Conservation (phyloP, 202 grass and related monocot genomes). For the Zoysia matrella region DNA sequence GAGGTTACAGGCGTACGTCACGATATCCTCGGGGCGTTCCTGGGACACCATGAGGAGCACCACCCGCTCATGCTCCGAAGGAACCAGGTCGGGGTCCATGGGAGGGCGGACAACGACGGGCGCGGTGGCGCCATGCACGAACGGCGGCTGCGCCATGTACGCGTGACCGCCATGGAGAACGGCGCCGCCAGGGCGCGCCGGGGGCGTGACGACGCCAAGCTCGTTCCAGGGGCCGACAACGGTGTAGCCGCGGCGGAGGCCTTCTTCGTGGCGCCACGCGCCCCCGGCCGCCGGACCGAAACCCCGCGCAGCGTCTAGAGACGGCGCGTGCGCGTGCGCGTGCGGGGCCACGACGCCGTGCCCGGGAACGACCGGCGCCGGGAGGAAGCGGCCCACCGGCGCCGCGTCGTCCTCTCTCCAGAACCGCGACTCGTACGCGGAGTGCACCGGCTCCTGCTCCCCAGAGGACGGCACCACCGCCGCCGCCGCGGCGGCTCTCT, state of each 20-base stretch:
- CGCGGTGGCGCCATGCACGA: neutral
- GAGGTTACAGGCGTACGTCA: constrained; percentile 25
- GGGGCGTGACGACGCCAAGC: neutral
- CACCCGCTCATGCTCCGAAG: neutral
- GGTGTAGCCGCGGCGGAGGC: neutral
- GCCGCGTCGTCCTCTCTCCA: neutral
- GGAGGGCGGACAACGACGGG: neutral
- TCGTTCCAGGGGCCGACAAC: neutral
- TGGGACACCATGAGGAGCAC: constrained; percentile 12
- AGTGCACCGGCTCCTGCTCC: neutral
- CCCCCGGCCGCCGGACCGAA: neutral
- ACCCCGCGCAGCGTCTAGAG: too few species aligned
- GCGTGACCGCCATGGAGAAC: neutral
- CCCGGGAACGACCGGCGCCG: neutral
- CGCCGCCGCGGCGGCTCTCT: neutral
- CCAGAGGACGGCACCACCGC: neutral
- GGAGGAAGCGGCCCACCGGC: neutral
- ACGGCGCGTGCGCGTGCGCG: neutral
- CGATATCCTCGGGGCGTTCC: neutral
- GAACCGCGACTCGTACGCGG: neutral
- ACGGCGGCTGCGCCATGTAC: neutral
- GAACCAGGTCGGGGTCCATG: neutral
- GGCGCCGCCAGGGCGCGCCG: neutral
- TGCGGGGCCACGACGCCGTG: neutral
- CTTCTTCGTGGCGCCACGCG: neutral